Evolutionary conservation across 345 rosid genomes (phyloP).

Genomic region (Aethionema arabicum): DNA sequence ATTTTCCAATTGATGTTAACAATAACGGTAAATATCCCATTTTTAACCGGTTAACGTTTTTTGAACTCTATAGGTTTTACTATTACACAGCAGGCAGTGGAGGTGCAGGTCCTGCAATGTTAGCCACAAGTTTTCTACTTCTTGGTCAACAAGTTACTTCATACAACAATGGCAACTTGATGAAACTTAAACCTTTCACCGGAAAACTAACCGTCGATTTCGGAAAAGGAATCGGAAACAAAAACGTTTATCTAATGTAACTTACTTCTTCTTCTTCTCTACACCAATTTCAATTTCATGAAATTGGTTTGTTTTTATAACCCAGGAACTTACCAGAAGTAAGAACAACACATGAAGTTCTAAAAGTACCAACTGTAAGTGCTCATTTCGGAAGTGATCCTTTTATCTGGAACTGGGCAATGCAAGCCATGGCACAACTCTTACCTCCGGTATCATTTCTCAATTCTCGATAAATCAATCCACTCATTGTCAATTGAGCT

Average conservation of each 20-base stretch:
- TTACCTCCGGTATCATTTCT: slow-evolving; percentile 58
- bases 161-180: slow-evolving; percentile 72
- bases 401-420: slow-evolving; percentile 97
- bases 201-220: slow-evolving; percentile 83
- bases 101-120: slow-evolving; percentile 94
- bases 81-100: slow-evolving; percentile 98
- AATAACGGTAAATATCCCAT: no score
- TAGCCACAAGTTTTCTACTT: slow-evolving; percentile 90
- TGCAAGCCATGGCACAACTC: slow-evolving; percentile 75
- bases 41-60: no score
- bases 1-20: no score
- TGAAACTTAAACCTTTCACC: slow-evolving; percentile 76
- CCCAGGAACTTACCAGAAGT: slow-evolving; percentile 94
- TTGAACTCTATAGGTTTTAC: slow-evolving; percentile 52
- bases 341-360: slow-evolving; percentile 58
- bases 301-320: slow-evolving; percentile 15
- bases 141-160: slow-evolving; percentile 91
- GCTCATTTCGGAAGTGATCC: slow-evolving; percentile 97
- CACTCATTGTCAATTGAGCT: neutral
- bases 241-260: slow-evolving; percentile 90
- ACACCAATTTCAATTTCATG: slow-evolving; percentile 13
- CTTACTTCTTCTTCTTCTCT: slow-evolving; percentile 31
- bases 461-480: slow-evolving; percentile 9
- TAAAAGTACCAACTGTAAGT: slow-evolving; percentile 81
- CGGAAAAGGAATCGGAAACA: slow-evolving; percentile 81